Conservation (phyloP, 164 flowering plant species). For the Annona squamosa region DNA sequence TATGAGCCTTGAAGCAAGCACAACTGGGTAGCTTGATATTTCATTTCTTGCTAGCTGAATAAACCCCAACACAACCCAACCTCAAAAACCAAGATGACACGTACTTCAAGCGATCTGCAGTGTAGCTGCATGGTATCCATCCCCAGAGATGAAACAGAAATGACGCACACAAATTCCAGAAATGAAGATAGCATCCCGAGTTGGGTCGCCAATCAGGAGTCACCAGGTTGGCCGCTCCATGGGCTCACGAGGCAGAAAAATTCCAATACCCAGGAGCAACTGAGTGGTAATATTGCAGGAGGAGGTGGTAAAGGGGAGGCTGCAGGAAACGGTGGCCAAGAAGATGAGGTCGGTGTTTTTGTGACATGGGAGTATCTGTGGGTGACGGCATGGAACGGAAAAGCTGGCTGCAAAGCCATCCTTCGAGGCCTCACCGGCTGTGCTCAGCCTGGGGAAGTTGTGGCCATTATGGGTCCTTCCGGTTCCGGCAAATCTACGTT, state of each 20-base stretch:
- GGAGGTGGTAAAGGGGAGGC: background rate
- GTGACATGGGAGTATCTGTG: slow-evolving; percentile 63
- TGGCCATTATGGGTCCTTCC: slow-evolving; percentile 77
- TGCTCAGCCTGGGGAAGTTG: slow-evolving; percentile 44
- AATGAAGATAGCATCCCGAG: too few relatives aligned
- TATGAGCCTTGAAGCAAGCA: too few relatives aligned
- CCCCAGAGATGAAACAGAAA: too few relatives aligned
- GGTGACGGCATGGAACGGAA: slow-evolving; percentile 35
- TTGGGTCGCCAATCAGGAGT: too few relatives aligned
- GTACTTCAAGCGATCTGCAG: too few relatives aligned
- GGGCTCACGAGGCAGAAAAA: background rate
- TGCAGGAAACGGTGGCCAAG: background rate
- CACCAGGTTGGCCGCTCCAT: background rate
- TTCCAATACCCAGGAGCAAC: background rate
- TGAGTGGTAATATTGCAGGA: background rate
- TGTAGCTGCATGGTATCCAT: too few relatives aligned
- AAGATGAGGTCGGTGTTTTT: slow-evolving; percentile 24
- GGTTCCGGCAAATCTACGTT: slow-evolving; percentile 70
- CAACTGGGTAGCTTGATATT: too few relatives aligned
- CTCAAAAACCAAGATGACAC: too few relatives aligned
- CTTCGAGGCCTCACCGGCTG: slow-evolving; percentile 50
- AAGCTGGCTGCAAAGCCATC: slow-evolving; percentile 19
- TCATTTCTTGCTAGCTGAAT: too few relatives aligned
- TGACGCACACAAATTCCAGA: too few relatives aligned
- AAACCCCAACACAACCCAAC: too few relatives aligned